Base-by-base conservation (phyloP, 1,284 basidiomycete genomes). In the Cutaneotrichosporon cutaneum region DNA sequence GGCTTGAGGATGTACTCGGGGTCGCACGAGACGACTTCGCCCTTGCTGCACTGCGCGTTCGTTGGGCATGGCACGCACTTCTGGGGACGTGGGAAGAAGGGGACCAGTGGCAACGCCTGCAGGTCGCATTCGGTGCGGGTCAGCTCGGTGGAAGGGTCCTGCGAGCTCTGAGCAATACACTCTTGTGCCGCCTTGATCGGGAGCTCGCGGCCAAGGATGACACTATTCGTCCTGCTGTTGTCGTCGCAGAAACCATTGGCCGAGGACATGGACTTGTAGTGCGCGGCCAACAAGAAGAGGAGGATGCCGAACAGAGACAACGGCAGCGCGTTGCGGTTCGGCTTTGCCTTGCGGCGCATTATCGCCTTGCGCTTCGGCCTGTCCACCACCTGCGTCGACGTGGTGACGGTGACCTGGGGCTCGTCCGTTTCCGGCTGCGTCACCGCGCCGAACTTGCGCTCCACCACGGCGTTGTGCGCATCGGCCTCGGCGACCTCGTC, bases 31-130 rank as follows among this genome's bases (percentile, higher is more conserved):
- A 90, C 81, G 54, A 83, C 83, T 64, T 85, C 77, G 33, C 85
- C 86, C 14, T 74, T 65, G 14, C 81, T 82, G 78, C 94, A 97
- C 21, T 81, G 81, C 3, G 87, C 94, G 76, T 93, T 90, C 54
- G 85, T 82, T 13, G 94, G 94, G 75, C 94, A 97, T 16, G 87
- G 85, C 3, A 89, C 87, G 79, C 94, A 97, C n/a, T 82, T 72
- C 33, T 85, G 82, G 0, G 92, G 88, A 59, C 82, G 83, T 33
- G 85, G 84, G 39, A 88, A 68, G 61, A 77, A 71, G 1, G 73
- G 77, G 8, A 75, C 82, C 80, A 54, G 83, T 76, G 51, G 87
- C 83, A 74, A 86, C 87, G 67, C 66, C 1, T 67, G 63, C 21
- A 66, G 59, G 60, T 74, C 70, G 67, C 72, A 77, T 44, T 69